phyloP scores from a whole-genome alignment of 2,329 filamentous ascomycete species.

The Penicillium sp. region DNA sequence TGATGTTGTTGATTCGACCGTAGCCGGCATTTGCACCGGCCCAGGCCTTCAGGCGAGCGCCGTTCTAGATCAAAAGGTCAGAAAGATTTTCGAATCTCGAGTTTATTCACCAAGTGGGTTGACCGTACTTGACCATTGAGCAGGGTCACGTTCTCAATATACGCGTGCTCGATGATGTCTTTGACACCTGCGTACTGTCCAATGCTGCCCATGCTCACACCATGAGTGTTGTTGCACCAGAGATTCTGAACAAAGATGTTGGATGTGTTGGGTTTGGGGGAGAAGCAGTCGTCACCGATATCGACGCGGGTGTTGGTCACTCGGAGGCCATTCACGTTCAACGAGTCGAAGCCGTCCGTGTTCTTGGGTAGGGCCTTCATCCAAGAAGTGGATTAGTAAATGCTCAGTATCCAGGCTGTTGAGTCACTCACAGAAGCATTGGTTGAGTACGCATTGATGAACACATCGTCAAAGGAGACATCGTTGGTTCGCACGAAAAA shows the following conservation, averaged over 20 bases:
- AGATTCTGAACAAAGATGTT: constrained; percentile 55
- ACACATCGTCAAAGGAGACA: constrained; percentile 49
- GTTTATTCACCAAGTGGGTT: neutral
- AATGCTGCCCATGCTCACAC: constrained; percentile 54
- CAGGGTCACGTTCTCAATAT: constrained; percentile 55
- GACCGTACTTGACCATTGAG: constrained; percentile 42
- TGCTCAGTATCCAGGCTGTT: neutral
- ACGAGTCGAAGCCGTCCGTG: constrained; percentile 58
- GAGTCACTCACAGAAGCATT: constrained; percentile 32
- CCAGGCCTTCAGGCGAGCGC: constrained; percentile 57
- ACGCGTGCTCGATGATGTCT: constrained; percentile 52
- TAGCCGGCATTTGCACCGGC: constrained; percentile 53
- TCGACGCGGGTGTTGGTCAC: constrained; percentile 49
- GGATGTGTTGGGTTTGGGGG: constrained; percentile 54
- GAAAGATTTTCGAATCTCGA: constrained; percentile 20
- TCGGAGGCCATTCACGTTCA: constrained; percentile 51
- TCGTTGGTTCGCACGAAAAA: constrained; percentile 55
- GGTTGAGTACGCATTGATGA: constrained; percentile 50
- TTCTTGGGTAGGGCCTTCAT: constrained; percentile 49
- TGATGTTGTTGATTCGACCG: constrained; percentile 57
- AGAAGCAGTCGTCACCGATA: constrained; percentile 57
- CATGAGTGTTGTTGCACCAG: constrained; percentile 56
- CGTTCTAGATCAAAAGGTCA: constrained; percentile 35
- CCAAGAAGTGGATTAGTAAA: constrained; percentile 1
- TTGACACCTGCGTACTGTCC: constrained; percentile 53